A percentile compares a stretch with the other conserved stretches of the same genome.
Conservation (phyloP, 2,329 filamentous ascomycete species). For the Monilinia aucupariae region DNA sequence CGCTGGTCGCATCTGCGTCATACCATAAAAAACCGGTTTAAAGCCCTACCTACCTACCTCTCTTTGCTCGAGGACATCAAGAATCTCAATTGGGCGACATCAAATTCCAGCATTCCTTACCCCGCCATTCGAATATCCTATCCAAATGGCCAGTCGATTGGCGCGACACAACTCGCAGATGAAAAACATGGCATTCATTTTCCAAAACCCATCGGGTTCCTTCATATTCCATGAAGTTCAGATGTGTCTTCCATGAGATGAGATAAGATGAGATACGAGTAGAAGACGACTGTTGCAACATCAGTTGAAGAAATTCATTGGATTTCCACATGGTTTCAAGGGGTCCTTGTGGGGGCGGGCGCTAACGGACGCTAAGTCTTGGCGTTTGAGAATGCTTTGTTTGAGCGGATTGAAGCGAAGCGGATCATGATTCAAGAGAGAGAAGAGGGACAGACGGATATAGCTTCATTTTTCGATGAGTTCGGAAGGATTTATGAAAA, state of each 20-base stretch:
- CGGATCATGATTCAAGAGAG: no score
- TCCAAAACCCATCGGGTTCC: not conserved
- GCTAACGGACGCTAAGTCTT: constrained; percentile 1
- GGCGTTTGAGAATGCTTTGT: not conserved
- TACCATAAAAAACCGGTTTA: constrained; percentile 12
- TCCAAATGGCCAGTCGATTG: not conserved
- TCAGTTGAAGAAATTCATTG: no score
- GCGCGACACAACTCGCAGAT: no score
- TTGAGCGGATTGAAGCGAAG: not conserved
- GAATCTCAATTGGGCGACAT: not conserved
- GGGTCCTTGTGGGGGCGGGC: not conserved
- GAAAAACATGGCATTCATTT: constrained; percentile 5
- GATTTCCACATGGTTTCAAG: constrained; percentile 7
- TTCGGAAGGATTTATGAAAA: not conserved
- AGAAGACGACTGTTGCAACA: no score
- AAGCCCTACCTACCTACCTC: not conserved
- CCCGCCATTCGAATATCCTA: not conserved
- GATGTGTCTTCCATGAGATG: no score
- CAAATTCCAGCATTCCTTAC: not conserved
- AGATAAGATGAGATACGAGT: no score
- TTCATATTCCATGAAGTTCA: not conserved
- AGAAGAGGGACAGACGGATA: not conserved
- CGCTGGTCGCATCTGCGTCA: not conserved
- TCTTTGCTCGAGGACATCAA: no score
- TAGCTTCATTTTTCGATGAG: not conserved